Evolutionary conservation across 805 yeast genomes (phyloP).

Genomic region (Ogataea haglerorum): DNA sequence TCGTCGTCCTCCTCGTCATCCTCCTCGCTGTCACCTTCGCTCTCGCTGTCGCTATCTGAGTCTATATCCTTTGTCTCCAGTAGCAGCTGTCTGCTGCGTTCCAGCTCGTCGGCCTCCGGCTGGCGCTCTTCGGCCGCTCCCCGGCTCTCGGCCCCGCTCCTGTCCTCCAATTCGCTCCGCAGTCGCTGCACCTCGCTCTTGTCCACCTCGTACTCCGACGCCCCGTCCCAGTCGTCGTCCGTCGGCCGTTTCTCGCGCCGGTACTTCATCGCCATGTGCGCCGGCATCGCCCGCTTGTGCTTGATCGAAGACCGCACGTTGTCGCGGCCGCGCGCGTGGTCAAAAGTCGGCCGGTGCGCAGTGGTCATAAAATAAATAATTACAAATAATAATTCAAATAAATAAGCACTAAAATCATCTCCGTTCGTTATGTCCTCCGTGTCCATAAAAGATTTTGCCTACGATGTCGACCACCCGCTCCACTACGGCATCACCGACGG

Average conservation of each 20-base stretch:
- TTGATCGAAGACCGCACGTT: conserved; percentile 42
- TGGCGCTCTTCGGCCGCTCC: neutral
- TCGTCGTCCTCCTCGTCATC: conserved; percentile 11
- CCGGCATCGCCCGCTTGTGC: conserved; percentile 53
- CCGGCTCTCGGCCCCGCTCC: neutral
- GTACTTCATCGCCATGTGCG: conserved; percentile 51
- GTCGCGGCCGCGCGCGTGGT: conserved; percentile 56
- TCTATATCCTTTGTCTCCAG: conserved; percentile 28
- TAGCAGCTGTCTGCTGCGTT: conserved; percentile 15
- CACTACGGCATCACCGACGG: conserved; percentile 52
- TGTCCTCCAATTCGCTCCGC: conserved; percentile 16
- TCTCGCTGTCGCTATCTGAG: conserved; percentile 15
- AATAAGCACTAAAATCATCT: neutral
- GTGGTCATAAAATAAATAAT: conserved; percentile 49
- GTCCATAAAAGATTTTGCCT: conserved; percentile 79
- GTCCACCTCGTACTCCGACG: conserved; percentile 38
- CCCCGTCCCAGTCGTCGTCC: conserved; percentile 33
- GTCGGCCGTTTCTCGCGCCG: conserved; percentile 29
- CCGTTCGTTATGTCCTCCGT: conserved; percentile 26
- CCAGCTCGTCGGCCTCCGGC: conserved; percentile 32
- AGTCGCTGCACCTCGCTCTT: conserved; percentile 19
- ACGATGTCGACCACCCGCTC: conserved; percentile 63
- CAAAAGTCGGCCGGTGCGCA: conserved; percentile 68
- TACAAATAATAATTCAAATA: neutral
- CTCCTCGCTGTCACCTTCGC: neutral